These are phyloP conservation scores for Didymella pinodella DNA, from an alignment of 2,329 filamentous ascomycete species.

Conservation along the genomic window DNA sequence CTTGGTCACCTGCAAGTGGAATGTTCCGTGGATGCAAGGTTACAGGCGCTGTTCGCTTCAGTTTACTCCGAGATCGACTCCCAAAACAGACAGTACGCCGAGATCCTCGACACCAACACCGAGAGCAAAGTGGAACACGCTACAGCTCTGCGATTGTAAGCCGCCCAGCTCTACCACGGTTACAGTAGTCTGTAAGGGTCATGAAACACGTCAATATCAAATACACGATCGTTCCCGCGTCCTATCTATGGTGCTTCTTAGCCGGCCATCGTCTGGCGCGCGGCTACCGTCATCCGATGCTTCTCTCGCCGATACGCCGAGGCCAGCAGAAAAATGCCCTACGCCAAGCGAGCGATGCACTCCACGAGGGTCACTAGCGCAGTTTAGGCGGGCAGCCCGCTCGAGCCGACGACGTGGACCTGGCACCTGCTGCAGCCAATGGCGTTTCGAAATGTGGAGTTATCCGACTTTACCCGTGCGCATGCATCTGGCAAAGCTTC, in stretches of 20 bases:
- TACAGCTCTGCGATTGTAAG: slow-evolving; percentile 13
- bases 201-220: slow-evolving; percentile 25
- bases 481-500: slow-evolving; percentile 19
- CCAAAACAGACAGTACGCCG: slow-evolving; percentile 19
- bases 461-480: slow-evolving; percentile 11
- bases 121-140: slow-evolving; percentile 13
- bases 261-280: slow-evolving; percentile 3
- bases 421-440: slow-evolving; percentile 19
- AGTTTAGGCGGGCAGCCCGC: slow-evolving; percentile 20
- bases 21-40: slow-evolving; percentile 15
- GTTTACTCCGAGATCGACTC: slow-evolving; percentile 25
- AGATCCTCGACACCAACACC: slow-evolving; percentile 19
- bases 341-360: slow-evolving; percentile 19
- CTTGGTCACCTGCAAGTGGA: slow-evolving; percentile 16
- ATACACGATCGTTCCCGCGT: slow-evolving; percentile 12
- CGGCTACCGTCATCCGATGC: slow-evolving; percentile 6
- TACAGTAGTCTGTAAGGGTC: slow-evolving; percentile 19
- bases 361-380: slow-evolving; percentile 11
- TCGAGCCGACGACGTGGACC: slow-evolving; percentile 22
- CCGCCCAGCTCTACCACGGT: slow-evolving; percentile 14
- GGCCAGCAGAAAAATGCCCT: slow-evolving; percentile 22
- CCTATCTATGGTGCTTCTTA: slow-evolving; percentile 7
- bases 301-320: slow-evolving; percentile 14
- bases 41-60: slow-evolving; percentile 18
- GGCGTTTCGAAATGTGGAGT: not conserved